Evolutionary conservation across 176 grass and related monocot species (phyloP), one percentile per base, ranked within the genome.

Genomic region (Poa annua): DNA sequence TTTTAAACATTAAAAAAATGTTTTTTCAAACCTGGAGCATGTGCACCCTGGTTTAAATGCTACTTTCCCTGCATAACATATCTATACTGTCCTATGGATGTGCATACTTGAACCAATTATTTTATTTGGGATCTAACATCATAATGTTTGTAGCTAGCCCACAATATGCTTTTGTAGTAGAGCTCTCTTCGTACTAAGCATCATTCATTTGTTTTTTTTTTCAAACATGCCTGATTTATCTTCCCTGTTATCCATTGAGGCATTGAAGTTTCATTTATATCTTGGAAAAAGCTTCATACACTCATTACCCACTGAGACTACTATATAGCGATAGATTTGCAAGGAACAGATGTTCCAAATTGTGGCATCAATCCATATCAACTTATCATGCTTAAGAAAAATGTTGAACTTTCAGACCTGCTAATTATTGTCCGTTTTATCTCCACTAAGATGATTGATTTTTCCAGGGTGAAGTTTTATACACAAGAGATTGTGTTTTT

Each of bases 401-500:
- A 52, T 19, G 64, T 3, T 48, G n/a, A 39, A 36, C 8, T 39
- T 64, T 82, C 50, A 76, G 15, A 67, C 83, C 39, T 86, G 13
- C 62, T 53, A 79, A 71, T 48, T 47, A 17, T 66, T 6, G 14
- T 84, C 32, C 87, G 9, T 70, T 81, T 11, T 77, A 77, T 78
- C 29, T 87, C 59, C 26, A 84, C 49, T 81, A 81, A 81, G 8
- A 67, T 7, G 19, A 71, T 52, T 38, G 10, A 36, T 82, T 90
- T 90, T 87, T 67, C 49, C 80, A 91, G 88, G 86, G 88, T 93
- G 66, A 98, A 95, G 88, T 95, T 95, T 81, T 98, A 93, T 84
- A 93, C 92, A 69, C 96, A 95, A 95, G 96, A 98, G 90, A 95
- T 98, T 48, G 87, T 98, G 67, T 90, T 98, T 81, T 93, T 98